Percentiles rank a stretch among this genome's conserved stretches.
Conservation (phyloP, 371 early-diverging fungal species). For the Cokeromyces recurvatus region DNA sequence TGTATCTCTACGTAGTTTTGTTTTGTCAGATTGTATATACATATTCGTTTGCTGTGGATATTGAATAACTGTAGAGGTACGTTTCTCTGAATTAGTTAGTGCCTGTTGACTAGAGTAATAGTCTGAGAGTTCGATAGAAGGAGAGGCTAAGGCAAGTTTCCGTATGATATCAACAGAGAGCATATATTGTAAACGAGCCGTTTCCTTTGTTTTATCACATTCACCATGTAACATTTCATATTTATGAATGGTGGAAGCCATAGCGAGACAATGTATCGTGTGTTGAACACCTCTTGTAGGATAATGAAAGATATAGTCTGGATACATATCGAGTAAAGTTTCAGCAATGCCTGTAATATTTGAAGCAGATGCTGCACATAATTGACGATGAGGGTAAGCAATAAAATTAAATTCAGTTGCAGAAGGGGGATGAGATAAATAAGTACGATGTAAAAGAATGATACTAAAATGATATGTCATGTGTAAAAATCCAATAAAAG, state of each 20-base stretch:
- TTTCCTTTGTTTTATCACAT: slow-evolving; percentile 3
- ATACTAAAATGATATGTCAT: slow-evolving; percentile 77
- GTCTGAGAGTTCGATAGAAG: slow-evolving; percentile 23
- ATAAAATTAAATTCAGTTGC: slow-evolving; percentile 18
- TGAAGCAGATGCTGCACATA: slow-evolving; percentile 40
- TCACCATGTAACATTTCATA: slow-evolving; percentile 21
- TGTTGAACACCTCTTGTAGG: slow-evolving; percentile 40
- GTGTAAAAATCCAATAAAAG: slow-evolving; percentile 51
- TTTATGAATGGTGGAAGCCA: slow-evolving; percentile 36
- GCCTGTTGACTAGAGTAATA: neutral
- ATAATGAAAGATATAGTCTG: slow-evolving; percentile 21
- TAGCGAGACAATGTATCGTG: slow-evolving; percentile 35
- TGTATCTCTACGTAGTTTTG: slow-evolving; percentile 6
- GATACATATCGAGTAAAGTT: slow-evolving; percentile 20
- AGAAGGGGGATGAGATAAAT: slow-evolving; percentile 32
- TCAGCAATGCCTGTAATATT: slow-evolving; percentile 39
- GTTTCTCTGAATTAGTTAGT: slow-evolving; percentile 17
- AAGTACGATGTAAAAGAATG: slow-evolving; percentile 79
- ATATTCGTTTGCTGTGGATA: neutral
- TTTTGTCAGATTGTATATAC: neutral
- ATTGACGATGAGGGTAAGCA: slow-evolving; percentile 27
- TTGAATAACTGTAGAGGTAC: slow-evolving; percentile 21
- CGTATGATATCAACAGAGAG: slow-evolving; percentile 23
- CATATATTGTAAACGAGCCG: slow-evolving; percentile 24
- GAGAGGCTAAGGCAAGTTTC: slow-evolving; percentile 25